Base-by-base conservation (phyloP, 768 basidiomycete genomes). In the Mycena alexandri region DNA sequence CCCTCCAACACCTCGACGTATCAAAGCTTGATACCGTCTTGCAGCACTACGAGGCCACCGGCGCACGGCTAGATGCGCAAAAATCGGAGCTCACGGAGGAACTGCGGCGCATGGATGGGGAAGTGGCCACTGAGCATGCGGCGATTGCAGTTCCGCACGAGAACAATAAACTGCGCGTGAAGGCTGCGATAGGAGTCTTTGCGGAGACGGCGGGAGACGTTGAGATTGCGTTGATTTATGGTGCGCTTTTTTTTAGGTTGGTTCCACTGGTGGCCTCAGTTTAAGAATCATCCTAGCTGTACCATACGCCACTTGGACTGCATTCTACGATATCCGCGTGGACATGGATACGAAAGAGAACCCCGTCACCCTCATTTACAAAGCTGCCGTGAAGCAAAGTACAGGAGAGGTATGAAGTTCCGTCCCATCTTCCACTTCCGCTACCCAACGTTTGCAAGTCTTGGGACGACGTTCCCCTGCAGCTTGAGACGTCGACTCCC, bases 301-400 rank as follows among this genome's bases (percentile, higher is more conserved):
- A 7, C 66, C 69, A 19, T 24, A n/a, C 41, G 79, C 78, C 3
- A 75, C 62, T 21, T 84, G 83, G 82, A 70, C 43, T 19, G 75
- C 83, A 3, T 66, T 66, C 11, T 83, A 84, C 43, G 80, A 83
- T 61, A 74, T 83, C 41, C 77, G 83, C 1, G 83, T 81, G 17
- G 73, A 82, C 46, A 83, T 76, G 66, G 67, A 80, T 16, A 64
- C 78, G 5, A 77, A 77, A 42, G 77, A 80, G 5, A 75, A 76
- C 13, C 70, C 78, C 0, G 68, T 81, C 2, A 75, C 73, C 0
- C 69, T 84, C 2, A 67, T 79, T 2, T 84, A 84, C 74, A 84
- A 83, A 65, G 83, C 80, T 0, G 65, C 73, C 7, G 76, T 84
- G 24, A 76, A 72, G 2, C 83, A 84, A 67, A 73, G 59, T 33